Percentiles rank a stretch among this genome's conserved stretches.
phyloP scores from a whole-genome alignment of 352 stramenopile genomes.

The Phytophthora crassamura region DNA sequence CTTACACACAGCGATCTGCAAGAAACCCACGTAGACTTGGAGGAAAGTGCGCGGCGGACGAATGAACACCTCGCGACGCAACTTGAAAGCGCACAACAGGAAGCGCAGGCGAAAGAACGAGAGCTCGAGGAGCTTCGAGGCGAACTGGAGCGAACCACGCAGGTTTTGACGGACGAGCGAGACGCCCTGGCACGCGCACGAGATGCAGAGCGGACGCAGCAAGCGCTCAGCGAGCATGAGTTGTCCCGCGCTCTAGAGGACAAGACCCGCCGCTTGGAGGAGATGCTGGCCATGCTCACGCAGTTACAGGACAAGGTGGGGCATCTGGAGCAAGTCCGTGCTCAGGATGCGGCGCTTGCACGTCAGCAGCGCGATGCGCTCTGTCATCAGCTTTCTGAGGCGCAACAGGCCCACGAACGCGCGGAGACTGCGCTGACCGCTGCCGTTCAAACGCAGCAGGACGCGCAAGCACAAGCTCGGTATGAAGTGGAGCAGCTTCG shows the following conservation, averaged over 20 bases:
- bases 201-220: constrained; percentile 41
- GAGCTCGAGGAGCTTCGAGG: constrained; percentile 27
- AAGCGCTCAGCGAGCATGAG: constrained; percentile 39
- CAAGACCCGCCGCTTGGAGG: constrained; percentile 55
- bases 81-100: constrained; percentile 40
- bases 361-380: constrained; percentile 32
- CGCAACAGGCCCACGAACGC: constrained; percentile 30
- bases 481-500: constrained; percentile 36
- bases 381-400: constrained; percentile 22
- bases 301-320: constrained; percentile 59
- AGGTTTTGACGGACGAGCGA: constrained; percentile 23
- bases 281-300: constrained; percentile 75
- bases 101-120: constrained; percentile 18
- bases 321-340: constrained; percentile 54
- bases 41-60: constrained; percentile 41
- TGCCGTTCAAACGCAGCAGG: constrained; percentile 29
- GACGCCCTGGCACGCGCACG: constrained; percentile 32
- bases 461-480: constrained; percentile 24
- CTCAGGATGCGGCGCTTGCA: constrained; percentile 44
- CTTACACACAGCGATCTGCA: constrained; percentile 62
- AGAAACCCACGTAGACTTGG: constrained; percentile 58
- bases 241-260: constrained; percentile 45
- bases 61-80: constrained; percentile 39
- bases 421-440: constrained; percentile 20
- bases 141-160: constrained; percentile 10